Evolutionary conservation across 2,329 filamentous ascomycete genomes (phyloP), one percentile per base, ranked within the genome.

Genomic region (Aspergillus quadricinctus): DNA sequence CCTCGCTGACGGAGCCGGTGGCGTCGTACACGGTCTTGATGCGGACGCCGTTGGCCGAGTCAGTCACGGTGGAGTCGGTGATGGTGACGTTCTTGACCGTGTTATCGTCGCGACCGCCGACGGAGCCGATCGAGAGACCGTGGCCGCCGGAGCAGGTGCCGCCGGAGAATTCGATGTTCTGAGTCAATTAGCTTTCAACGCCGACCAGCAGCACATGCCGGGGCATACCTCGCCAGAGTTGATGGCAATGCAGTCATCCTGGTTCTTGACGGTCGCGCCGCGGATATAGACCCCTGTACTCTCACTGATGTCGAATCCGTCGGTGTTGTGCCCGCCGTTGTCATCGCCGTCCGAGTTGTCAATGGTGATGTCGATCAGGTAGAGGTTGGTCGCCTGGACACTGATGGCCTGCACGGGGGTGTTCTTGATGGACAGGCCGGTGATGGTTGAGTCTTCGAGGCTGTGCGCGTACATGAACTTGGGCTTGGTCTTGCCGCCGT

Each of bases 401-500:
- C 73, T 70, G 61, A 75, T 69, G 23, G 66, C 70, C 61, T 74
- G 72, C 5, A 74, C 69, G 6, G 71, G 72, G 25, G 71, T 72
- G 62, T 75, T 73, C 66, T 71, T 64, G 61, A 75, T 66, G 23
- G 67, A 62, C 9, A 75, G 57, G 41, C 68, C 64, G 21, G 59
- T 63, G 60, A 75, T 73, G 35, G 62, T 65, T 17, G 71, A 74
- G 52, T 68, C 60, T 25, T 63, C 65, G 52, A 74, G 58, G 4
- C 51, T 48, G 56, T 74, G 72, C 23, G 79, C 79, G 61, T 72
- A 78, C 77, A 86, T 86, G 75, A 87, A 85, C 75, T 87, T 83
- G 62, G 86, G 85, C 79, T 88, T 88, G 23, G 69, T 81, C 73
- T 81, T 81, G 69, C 85, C 84, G 29, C 84, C 83, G 66, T 85